Base-by-base conservation (phyloP, 257 asterid species). In the Anisodus acutangulus region DNA sequence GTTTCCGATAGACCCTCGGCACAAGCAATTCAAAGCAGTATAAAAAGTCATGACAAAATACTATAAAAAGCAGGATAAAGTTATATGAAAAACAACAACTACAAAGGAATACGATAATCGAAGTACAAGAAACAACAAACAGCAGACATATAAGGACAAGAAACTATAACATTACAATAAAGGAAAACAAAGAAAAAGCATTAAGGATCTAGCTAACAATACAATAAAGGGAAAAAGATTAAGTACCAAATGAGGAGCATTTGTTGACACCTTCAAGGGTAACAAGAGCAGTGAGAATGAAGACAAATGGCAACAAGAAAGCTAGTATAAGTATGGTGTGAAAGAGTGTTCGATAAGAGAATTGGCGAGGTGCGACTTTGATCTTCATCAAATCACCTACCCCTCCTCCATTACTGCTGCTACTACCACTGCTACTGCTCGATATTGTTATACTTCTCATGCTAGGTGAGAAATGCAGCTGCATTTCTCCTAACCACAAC, bases 381-480 rank as follows among this genome's bases (percentile, higher is more conserved):
- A 94, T 91, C 95, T 91, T 95, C 98, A 94, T 95, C 98, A 92
- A 92, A 88, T 94, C 97, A 54, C 91, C 26, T 22, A 22, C 26
- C 26, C 26, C 26, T 22, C 26, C 90, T 80, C 92, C 95, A 67
- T 68, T 16, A 66, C 89, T 86, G 91, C 93, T 91, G 26, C 26
- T 22, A 22, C 26, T 22, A 22, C 26, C 26, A 22, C 26, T 22
- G 26, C 26, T 22, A 22, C 93, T 86, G 91, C 93, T 91, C 85
- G 98, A 97, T 90, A 97, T 95, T 86, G 98, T 97, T 91, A 97
- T 93, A 91, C 99, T 97, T 95, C 98, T 94, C 98, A 95, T 97
- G 98, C 98, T 95, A 91, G 98, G 98, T 90, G 99, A 97, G 96
- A 97, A 95, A 95, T 93, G 99, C 97, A 97, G 98, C 98, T 93